Percentiles rank a stretch among this genome's conserved stretches.
Evolutionary conservation across 176 grass and related monocot genomes (phyloP).

Genomic region (Sorghum bicolor): DNA sequence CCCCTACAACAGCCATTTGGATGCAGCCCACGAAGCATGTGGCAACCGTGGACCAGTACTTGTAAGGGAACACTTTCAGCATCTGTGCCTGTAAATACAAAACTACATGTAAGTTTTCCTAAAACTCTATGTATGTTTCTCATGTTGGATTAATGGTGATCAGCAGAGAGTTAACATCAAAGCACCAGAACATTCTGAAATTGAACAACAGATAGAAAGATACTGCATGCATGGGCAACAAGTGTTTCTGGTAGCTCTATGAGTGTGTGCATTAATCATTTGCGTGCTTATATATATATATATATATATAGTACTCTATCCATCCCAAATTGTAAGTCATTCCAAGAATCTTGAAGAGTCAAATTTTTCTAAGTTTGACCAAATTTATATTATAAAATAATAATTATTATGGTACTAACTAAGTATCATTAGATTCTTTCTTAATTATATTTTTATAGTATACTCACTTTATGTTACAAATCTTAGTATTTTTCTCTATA

Average conservation of each 20-base stretch:
- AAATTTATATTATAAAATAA: no score
- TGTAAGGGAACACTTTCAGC: slow-evolving; percentile 51
- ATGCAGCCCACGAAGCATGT: slow-evolving; percentile 37
- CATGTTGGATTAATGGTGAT: neutral
- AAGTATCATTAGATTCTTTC: no score
- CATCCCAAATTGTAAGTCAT: no score
- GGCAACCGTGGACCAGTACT: slow-evolving; percentile 40
- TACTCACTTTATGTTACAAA: no score
- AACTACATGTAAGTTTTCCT: neutral
- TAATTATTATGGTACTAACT: no score
- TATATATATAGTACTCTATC: no score
- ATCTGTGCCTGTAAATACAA: slow-evolving; percentile 30
- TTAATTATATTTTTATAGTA: no score
- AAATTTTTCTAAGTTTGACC: no score
- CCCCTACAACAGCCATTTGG: slow-evolving; percentile 34
- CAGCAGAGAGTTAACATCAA: neutral
- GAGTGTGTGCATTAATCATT: neutral
- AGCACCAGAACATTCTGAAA: neutral
- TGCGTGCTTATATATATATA: no score
- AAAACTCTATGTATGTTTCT: no score
- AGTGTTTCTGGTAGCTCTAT: neutral
- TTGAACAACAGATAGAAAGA: neutral
- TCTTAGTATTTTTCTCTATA: no score
- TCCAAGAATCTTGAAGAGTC: no score
- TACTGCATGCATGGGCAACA: neutral